phyloP scores from a whole-genome alignment of 2,329 filamentous ascomycete genomes.

The Aureobasidium mangrovei region DNA sequence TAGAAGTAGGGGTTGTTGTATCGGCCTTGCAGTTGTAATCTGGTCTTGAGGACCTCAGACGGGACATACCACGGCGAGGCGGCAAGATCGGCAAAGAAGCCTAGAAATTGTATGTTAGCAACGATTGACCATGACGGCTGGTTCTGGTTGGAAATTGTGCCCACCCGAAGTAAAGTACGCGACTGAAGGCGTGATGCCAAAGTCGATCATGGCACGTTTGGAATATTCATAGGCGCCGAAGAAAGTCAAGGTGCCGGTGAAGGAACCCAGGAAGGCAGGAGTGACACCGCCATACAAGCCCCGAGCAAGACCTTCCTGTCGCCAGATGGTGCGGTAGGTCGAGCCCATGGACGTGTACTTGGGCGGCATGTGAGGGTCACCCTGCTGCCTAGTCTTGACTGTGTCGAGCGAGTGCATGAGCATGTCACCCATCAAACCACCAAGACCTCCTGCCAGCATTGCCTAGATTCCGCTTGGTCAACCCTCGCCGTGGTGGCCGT shows the following conservation, averaged over 20 bases:
- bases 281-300: slow-evolving; percentile 91
- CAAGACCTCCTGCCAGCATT: slow-evolving; percentile 90
- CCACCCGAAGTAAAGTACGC: slow-evolving; percentile 77
- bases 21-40: slow-evolving; percentile 85
- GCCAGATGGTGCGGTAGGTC: slow-evolving; percentile 86
- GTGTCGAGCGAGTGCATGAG: slow-evolving; percentile 98
- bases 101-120: slow-evolving; percentile 34
- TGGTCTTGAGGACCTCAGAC: slow-evolving; percentile 95
- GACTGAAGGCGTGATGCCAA: slow-evolving; percentile 69
- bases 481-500: not conserved
- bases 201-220: slow-evolving; percentile 80
- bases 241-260: slow-evolving; percentile 88
- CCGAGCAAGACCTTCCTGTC: slow-evolving; percentile 78
- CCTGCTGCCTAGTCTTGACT: slow-evolving; percentile 95
- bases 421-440: slow-evolving; percentile 90
- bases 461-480: slow-evolving; percentile 44
- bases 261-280: slow-evolving; percentile 83
- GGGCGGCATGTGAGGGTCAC: slow-evolving; percentile 84
- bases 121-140: not conserved
- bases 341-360: slow-evolving; percentile 86
- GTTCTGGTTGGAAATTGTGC: slow-evolving; percentile 22
- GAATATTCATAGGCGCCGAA: slow-evolving; percentile 95
- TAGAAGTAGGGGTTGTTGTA: slow-evolving; percentile 91
- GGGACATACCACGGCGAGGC: slow-evolving; percentile 92
- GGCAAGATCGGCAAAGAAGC: slow-evolving; percentile 86